phyloP scores from a whole-genome alignment of 257 asterid genomes.

The Ilex asprella region DNA sequence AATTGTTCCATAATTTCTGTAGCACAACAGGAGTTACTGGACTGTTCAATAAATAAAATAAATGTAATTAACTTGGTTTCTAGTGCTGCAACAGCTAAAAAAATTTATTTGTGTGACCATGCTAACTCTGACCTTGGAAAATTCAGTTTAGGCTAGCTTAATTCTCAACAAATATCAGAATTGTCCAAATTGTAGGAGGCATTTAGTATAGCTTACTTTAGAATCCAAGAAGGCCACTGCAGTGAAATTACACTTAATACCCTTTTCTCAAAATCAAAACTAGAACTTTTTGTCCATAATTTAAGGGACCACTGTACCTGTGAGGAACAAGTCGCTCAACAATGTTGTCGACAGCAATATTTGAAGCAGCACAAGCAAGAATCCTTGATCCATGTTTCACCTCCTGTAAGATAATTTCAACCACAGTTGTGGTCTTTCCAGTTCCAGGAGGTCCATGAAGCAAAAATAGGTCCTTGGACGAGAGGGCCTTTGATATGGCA shows the following conservation, averaged over 20 bases:
- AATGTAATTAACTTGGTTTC: too few relatives aligned
- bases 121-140: not conserved
- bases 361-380: constrained; percentile 98
- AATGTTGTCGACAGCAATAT: constrained; percentile 97
- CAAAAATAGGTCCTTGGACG: constrained; percentile 90
- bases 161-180: too few relatives aligned
- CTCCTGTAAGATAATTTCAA: constrained; percentile 92
- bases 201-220: not conserved
- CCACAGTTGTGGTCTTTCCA: constrained; percentile 97
- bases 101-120: not conserved
- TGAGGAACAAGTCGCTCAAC: constrained; percentile 96
- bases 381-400: constrained; percentile 88
- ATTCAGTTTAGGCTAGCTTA: not conserved
- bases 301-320: constrained; percentile 36
- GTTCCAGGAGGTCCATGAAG: constrained; percentile 99
- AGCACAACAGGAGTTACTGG: not conserved
- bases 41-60: too few relatives aligned
- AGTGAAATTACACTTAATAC: not conserved
- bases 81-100: not conserved
- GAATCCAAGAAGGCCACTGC: not conserved
- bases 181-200: too few relatives aligned
- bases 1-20: too few relatives aligned
- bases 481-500: constrained; percentile 82
- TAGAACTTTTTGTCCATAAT: not conserved
- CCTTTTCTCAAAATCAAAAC: not conserved